Evolutionary conservation across 2,329 filamentous ascomycete genomes (phyloP).

Genomic region (Endocalyx cinctus): DNA sequence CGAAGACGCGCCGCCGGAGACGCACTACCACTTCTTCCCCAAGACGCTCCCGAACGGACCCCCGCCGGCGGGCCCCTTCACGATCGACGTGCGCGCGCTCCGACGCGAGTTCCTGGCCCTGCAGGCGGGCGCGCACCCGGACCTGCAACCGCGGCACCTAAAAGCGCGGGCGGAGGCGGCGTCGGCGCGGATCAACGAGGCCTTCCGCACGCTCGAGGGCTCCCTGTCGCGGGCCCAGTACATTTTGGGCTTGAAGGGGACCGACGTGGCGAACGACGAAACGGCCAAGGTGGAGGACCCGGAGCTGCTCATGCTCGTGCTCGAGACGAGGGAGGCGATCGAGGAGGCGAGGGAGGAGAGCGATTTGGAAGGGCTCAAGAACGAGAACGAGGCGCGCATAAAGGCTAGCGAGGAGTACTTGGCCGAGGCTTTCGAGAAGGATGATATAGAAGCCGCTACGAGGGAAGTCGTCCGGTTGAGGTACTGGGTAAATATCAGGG

Average conservation of each 20-base stretch:
- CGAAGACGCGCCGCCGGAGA: no score
- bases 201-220: slow-evolving; percentile 77
- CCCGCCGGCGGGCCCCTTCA: slow-evolving; percentile 72
- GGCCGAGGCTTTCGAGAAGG: slow-evolving; percentile 59
- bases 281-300: slow-evolving; percentile 61
- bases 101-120: slow-evolving; percentile 82
- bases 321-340: slow-evolving; percentile 74
- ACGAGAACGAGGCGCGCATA: slow-evolving; percentile 66
- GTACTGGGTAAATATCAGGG: slow-evolving; percentile 87
- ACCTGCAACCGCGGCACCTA: slow-evolving; percentile 53
- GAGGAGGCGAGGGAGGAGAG: slow-evolving; percentile 66
- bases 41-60: slow-evolving; percentile 70
- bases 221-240: slow-evolving; percentile 87
- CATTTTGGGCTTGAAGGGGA: slow-evolving; percentile 64
- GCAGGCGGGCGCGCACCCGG: slow-evolving; percentile 73
- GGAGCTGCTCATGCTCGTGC: slow-evolving; percentile 69
- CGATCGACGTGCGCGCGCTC: slow-evolving; percentile 64
- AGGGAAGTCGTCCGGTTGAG: slow-evolving; percentile 70
- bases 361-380: slow-evolving; percentile 55
- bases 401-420: slow-evolving; percentile 56
- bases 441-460: slow-evolving; percentile 63
- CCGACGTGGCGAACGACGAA: slow-evolving; percentile 79
- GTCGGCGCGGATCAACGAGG: slow-evolving; percentile 84
- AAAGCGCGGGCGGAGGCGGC: slow-evolving; percentile 65
- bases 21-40: slow-evolving; percentile 88